phyloP scores from a whole-genome alignment of 2,329 filamentous ascomycete genomes.

The Metarhizium brunneum region DNA sequence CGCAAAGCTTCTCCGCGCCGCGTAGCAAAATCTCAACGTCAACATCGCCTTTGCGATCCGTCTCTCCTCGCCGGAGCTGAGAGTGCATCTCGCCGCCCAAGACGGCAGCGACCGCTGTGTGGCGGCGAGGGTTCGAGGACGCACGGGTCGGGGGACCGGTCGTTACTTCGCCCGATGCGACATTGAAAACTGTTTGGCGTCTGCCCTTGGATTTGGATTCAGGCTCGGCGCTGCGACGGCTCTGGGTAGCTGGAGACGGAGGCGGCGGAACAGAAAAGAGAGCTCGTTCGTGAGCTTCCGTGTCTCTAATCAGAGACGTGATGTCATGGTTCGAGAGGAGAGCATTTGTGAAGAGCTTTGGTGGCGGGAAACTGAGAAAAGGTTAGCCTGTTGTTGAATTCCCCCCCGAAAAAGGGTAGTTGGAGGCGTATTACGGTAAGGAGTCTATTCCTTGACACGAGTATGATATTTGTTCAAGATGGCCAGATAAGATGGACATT shows the following conservation, averaged over 20 bases:
- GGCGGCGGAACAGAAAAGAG: slow-evolving; percentile 85
- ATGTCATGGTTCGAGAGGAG: slow-evolving; percentile 85
- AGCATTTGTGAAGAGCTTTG: slow-evolving; percentile 94
- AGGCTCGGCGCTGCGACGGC: slow-evolving; percentile 25
- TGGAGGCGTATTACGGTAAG: slow-evolving; percentile 46
- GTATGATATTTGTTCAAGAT: slow-evolving; percentile 68
- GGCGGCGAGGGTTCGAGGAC: slow-evolving; percentile 49
- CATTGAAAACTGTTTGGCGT: slow-evolving; percentile 58
- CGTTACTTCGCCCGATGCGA: slow-evolving; percentile 52
- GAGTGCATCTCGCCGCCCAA: slow-evolving; percentile 81
- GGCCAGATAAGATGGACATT: slow-evolving; percentile 61
- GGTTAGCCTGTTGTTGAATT: too few species aligned
- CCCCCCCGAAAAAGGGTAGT: neutral
- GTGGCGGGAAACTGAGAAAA: slow-evolving; percentile 62
- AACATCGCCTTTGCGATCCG: slow-evolving; percentile 53
- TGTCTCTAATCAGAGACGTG: slow-evolving; percentile 88
- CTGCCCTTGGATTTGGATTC: slow-evolving; percentile 32
- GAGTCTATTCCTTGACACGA: slow-evolving; percentile 70
- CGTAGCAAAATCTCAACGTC: slow-evolving; percentile 78
- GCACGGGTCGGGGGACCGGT: slow-evolving; percentile 39
- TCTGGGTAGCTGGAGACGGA: slow-evolving; percentile 42
- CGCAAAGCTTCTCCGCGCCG: slow-evolving; percentile 83
- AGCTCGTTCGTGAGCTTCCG: slow-evolving; percentile 86
- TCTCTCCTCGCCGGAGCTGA: slow-evolving; percentile 55
- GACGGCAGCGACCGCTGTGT: slow-evolving; percentile 83